Base-by-base conservation (phyloP, 1,284 basidiomycete genomes). In the Boletus chippewaensis region DNA sequence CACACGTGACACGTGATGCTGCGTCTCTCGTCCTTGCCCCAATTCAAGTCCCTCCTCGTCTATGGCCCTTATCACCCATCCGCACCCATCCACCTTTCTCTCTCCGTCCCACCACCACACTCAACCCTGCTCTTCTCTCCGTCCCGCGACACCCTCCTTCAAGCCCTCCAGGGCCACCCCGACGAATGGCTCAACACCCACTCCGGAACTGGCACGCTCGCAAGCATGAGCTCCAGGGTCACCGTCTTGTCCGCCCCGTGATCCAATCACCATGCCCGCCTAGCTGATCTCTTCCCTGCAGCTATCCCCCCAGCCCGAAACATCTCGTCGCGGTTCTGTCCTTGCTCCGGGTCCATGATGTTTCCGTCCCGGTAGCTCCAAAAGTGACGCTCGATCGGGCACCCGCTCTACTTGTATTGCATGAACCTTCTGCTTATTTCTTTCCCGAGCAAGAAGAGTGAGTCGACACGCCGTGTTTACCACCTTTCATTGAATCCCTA, bases 371-470 rank as follows among this genome's bases (percentile, higher is more conserved):
- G 41, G 50, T 53, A 26, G 56, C 57, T 56, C 57, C 55, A 16
- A 70, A 76, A 54, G 71, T 74, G 20, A 71, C 73, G 3, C 66
- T 84, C 24, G 66, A 72, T 31, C 59, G 61, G 31, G 55, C 74
- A 0, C 81, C 82, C 20, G 70, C 72, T 36, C 62, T 87, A 4
- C 60, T 90, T 13, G 71, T 90, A 16, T 62, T 90, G 15, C 76
- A 80, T 48, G 86, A 87, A 55, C 71, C 75, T 1, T 87, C 86
- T 3, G 61, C 70, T 1, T 86, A 83, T 61, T 81, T 87, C 57
- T 51, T 71, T 22, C 57, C 61, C 4, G 59, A 61, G 32, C 58
- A 63, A 47, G 59, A 61, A 60, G 62, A 59, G 64, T 66, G 47
- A 62, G 64, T 58, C 16, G 18, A 39, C 31, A 22, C 22, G 22